These are phyloP conservation scores for Tephrocybe sp. DNA, from an alignment of 768 basidiomycete genomes.

Conservation along the genomic window DNA sequence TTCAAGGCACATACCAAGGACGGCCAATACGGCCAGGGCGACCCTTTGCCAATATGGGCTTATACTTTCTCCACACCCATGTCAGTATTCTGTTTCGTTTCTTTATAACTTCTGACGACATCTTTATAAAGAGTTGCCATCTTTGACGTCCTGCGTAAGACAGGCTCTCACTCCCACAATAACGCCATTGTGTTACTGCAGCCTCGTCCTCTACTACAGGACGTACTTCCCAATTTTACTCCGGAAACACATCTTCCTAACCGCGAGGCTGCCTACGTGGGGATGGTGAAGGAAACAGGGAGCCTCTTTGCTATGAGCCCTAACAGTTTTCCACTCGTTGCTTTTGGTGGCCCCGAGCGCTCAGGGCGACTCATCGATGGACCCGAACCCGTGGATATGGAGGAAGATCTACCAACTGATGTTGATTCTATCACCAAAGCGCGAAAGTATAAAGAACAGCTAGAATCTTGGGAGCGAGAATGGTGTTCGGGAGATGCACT, in stretches of 20 bases:
- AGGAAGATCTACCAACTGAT: slow-evolving; percentile 35
- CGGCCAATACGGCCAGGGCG: slow-evolving; percentile 19
- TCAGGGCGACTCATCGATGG: slow-evolving; percentile 26
- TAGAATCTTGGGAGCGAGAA: slow-evolving; percentile 14
- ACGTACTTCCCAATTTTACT: slow-evolving; percentile 65
- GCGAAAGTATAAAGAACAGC: slow-evolving; percentile 32
- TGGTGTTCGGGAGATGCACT: slow-evolving; percentile 12
- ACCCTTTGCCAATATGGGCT: slow-evolving; percentile 56
- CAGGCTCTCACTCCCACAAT: slow-evolving; percentile 21
- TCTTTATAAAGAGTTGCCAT: slow-evolving; percentile 64
- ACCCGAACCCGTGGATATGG: slow-evolving; percentile 8
- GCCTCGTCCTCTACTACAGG: slow-evolving; percentile 73
- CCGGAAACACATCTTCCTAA: slow-evolving; percentile 42
- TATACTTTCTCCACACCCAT: slow-evolving; percentile 62
- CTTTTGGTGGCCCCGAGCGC: slow-evolving; percentile 47
- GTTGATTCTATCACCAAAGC: slow-evolving; percentile 46
- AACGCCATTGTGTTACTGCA: slow-evolving; percentile 84
- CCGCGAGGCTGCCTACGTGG: slow-evolving; percentile 75
- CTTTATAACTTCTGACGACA: background rate
- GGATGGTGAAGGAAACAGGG: slow-evolving; percentile 67
- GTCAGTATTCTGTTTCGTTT: slow-evolving; percentile 39
- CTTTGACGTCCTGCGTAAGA: slow-evolving; percentile 67
- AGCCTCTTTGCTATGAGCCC: slow-evolving; percentile 89
- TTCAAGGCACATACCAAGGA: slow-evolving; percentile 50
- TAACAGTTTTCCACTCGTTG: slow-evolving; percentile 77